Conservation (phyloP, 2,329 filamentous ascomycete species). For the Drechslera avenae region DNA sequence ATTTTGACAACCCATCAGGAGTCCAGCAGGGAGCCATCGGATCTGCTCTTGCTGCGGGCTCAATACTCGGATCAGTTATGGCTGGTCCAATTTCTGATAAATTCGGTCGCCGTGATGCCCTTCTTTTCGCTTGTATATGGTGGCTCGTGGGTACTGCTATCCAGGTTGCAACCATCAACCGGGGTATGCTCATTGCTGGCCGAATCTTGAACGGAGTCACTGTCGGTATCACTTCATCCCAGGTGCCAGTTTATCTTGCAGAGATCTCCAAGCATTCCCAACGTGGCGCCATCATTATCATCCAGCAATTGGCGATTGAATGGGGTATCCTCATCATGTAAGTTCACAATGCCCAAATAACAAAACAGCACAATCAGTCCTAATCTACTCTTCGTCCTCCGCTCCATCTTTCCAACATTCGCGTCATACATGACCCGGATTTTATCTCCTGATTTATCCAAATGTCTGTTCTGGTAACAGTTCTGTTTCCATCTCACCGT, state of each 20-base stretch:
- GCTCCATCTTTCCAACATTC: too few species aligned
- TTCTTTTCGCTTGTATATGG: slow-evolving; percentile 60
- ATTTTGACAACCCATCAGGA: slow-evolving; percentile 58
- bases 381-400: too few species aligned
- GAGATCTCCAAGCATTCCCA: slow-evolving; percentile 66
- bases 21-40: slow-evolving; percentile 57
- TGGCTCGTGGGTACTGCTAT: slow-evolving; percentile 66
- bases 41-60: slow-evolving; percentile 69
- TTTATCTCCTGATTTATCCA: too few species aligned
- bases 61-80: slow-evolving; percentile 66
- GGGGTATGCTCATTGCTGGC: slow-evolving; percentile 73
- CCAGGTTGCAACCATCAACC: slow-evolving; percentile 66
- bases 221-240: slow-evolving; percentile 73
- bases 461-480: too few species aligned
- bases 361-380: neutral
- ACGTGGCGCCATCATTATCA: slow-evolving; percentile 70
- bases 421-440: too few species aligned
- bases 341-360: neutral
- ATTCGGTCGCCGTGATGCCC: slow-evolving; percentile 59
- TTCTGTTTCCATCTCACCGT: too few species aligned
- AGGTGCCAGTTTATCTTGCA: slow-evolving; percentile 71
- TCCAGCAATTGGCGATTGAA: slow-evolving; percentile 77
- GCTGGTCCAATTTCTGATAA: slow-evolving; percentile 65
- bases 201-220: slow-evolving; percentile 74
- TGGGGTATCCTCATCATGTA: slow-evolving; percentile 58